Conservation (phyloP, 192 early-diverging fungal species). For the Gamsiella multidivaricata region DNA sequence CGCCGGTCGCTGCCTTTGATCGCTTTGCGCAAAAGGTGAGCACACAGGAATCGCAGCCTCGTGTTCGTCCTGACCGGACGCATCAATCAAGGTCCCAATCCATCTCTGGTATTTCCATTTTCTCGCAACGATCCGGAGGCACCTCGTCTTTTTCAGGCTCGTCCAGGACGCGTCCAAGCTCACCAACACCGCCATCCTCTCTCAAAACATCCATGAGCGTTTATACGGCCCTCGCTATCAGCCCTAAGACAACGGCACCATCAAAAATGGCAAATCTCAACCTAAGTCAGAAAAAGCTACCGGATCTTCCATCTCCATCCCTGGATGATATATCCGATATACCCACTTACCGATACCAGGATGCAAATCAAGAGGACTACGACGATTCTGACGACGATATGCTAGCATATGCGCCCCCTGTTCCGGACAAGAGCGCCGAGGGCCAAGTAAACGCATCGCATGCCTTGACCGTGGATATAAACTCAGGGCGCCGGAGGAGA, state of each 20-base stretch:
- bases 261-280: slow-evolving; percentile 18
- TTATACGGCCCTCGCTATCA: slow-evolving; percentile 2
- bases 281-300: slow-evolving; percentile 20
- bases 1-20: slow-evolving; percentile 11
- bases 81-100: slow-evolving; percentile 34
- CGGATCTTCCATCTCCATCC: not conserved
- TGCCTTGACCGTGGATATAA: not conserved
- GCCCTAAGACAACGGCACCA: slow-evolving; percentile 5
- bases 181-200: slow-evolving; percentile 2
- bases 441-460: not conserved
- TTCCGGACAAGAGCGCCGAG: not conserved
- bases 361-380: not conserved
- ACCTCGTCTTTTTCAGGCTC: slow-evolving; percentile 1
- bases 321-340: slow-evolving; percentile 20
- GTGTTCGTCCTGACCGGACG: not conserved
- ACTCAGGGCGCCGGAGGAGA: slow-evolving; percentile 7
- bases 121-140: slow-evolving; percentile 16
- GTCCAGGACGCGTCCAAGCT: not conserved
- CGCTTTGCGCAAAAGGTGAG: not conserved
- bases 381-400: not conserved
- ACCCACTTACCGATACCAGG: not conserved
- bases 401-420: not conserved
- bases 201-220: slow-evolving; percentile 19
- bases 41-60: not conserved
- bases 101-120: slow-evolving; percentile 13